These are phyloP conservation scores for Centrapalus pauciflorus DNA, from an alignment of 129 eudicot species.

Conservation along the genomic window DNA sequence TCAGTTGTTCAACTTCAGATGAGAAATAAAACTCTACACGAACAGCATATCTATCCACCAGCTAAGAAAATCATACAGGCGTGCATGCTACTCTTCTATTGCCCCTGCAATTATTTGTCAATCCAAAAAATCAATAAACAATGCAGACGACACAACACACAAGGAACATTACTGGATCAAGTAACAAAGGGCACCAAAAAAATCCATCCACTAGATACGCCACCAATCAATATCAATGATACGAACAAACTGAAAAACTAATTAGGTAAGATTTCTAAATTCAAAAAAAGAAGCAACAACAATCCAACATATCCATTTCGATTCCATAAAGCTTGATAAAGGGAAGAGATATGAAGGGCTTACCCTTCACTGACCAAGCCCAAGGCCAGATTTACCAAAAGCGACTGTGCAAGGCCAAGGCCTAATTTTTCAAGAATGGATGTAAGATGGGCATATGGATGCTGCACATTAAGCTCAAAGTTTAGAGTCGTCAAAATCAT, in stretches of 20 bases:
- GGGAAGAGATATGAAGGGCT: slow-evolving; percentile 17
- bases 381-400: slow-evolving; percentile 70
- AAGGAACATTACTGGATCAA: slow-evolving; percentile 21
- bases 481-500: slow-evolving; percentile 74
- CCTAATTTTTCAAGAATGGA: slow-evolving; percentile 85
- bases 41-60: slow-evolving; percentile 98
- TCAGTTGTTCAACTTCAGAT: slow-evolving; percentile 85
- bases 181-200: slow-evolving; percentile 15
- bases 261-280: slow-evolving; percentile 1
- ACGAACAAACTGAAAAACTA: background rate
- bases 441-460: slow-evolving; percentile 81
- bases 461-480: slow-evolving; percentile 92
- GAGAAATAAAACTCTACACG: slow-evolving; percentile 72
- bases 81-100: slow-evolving; percentile 90
- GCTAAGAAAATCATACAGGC: slow-evolving; percentile 93
- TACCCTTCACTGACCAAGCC: slow-evolving; percentile 94
- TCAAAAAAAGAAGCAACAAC: background rate
- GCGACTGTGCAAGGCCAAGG: slow-evolving; percentile 72
- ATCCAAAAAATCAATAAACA: slow-evolving; percentile 88
- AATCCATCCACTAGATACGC: slow-evolving; percentile 1
- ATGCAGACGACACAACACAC: slow-evolving; percentile 19
- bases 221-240: slow-evolving; percentile 7
- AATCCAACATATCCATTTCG: background rate
- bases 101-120: slow-evolving; percentile 97
- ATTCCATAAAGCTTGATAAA: background rate